Evolutionary conservation across 2,329 filamentous ascomycete species (phyloP).

Genomic region (Ophiocordyceps sinensis): DNA sequence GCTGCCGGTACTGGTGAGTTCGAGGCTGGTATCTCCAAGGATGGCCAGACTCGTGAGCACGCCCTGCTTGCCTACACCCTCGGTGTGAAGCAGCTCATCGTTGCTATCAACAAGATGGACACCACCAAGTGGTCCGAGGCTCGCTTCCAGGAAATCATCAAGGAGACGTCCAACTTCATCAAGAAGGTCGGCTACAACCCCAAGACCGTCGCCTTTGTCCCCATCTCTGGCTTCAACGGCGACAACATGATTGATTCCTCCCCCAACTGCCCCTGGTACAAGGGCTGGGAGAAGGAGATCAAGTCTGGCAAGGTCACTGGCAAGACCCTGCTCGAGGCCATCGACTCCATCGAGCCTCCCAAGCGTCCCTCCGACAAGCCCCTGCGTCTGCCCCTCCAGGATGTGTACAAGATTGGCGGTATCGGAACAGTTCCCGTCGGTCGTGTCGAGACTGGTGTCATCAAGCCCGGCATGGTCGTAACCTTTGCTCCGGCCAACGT

Average conservation of each 20-base stretch:
- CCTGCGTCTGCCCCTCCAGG: conserved; percentile 99
- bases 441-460: conserved; percentile 98
- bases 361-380: conserved; percentile 96
- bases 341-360: conserved; percentile 88
- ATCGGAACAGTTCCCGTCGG: conserved; percentile 99
- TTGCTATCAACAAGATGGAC: conserved; percentile 99
- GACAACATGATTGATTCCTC: conserved; percentile 97
- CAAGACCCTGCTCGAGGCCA: conserved; percentile 98
- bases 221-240: conserved; percentile 99
- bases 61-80: conserved; percentile 99
- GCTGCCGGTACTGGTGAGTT: conserved; percentile 99
- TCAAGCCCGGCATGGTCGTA: conserved; percentile 86
- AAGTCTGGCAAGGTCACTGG: conserved; percentile 77
- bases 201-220: conserved; percentile 95
- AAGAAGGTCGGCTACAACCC: conserved; percentile 99
- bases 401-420: conserved; percentile 99
- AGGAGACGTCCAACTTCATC: conserved; percentile 99
- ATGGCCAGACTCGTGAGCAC: conserved; percentile 99
- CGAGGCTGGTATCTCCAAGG: conserved; percentile 99
- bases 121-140: conserved; percentile 96
- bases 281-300: conserved; percentile 97
- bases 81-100: conserved; percentile 99
- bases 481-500: conserved; percentile 98
- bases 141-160: conserved; percentile 98
- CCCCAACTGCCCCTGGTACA: conserved; percentile 98